Base-by-base conservation (phyloP, 2,329 filamentous ascomycete species). In the Neodidymelliopsis sp. region DNA sequence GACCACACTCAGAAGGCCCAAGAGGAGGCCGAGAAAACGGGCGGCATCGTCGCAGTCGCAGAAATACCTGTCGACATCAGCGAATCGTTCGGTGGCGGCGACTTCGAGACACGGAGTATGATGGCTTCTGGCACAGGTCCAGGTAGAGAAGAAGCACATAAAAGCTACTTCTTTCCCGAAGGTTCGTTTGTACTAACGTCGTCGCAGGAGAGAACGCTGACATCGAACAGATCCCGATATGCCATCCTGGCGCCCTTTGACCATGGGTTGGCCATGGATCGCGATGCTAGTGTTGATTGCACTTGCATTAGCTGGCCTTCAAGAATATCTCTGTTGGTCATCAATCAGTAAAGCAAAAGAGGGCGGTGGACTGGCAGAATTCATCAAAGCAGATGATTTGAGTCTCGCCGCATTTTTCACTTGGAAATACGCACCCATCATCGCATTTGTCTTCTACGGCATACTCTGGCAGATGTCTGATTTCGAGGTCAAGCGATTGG, bases 401-500 rank as follows among this genome's bases (percentile, higher is more conserved):
- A 49, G 60, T 27, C 37, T 71, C 7, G 59, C 60, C 1, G 55
- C 62, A 19, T 71, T 67, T 31, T 73, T 72, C 24, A 70, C 68
- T 2, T 72, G 73, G 62, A 70, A 76, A 45, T 73, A 75, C 67
- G 60, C 76, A 47, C 56, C 72, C 0, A 77, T 78, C 10, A 69
- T 79, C 36, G 61, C 77, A n/a, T 74, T 77, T 24, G 75, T 80
- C 36, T 70, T 71, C 16, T 80, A 78, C 48, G 77, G 78, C 34
- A 75, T 80, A 10, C 54, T 79, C 10, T 80, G 77, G 74, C 77
- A 79, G 48, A 75, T 79, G 50, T 72, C 75, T 20, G 77, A 80
- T 50, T 80, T 76, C 38, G 77, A 80, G 28, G 75, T 79, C 35
- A 78, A 79, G 54, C 74, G 77, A n/a, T 57, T 80, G 22, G 77